Base-by-base conservation (phyloP, 2,329 filamentous ascomycete genomes). In the Annulohypoxylon truncatum region DNA sequence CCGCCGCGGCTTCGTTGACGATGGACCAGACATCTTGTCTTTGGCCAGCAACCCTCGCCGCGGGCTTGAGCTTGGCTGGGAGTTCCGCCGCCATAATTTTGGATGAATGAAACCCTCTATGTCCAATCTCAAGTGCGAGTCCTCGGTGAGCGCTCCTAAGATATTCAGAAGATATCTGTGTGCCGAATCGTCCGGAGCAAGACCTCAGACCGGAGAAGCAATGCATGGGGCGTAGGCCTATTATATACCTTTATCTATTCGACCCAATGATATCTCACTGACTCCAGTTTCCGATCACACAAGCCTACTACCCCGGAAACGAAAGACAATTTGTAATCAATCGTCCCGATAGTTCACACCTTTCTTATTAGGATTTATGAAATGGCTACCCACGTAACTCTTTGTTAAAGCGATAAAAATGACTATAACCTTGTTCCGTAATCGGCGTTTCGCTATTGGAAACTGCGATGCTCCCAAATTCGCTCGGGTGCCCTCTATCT, bases 1-100 rank as follows among this genome's bases (percentile, higher is more conserved):
- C 85, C 6, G 86, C 85, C 2, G 88, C 88, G 9, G 85, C 88
- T 78, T 90, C 88, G 70, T 90, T 90, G 79, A 90, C 81, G 78
- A 90, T 89, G 70, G 86, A 84, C 84, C 84, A 86, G 38, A 86
- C 84, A 82, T 86, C 81, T 68, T 85, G 82, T 74, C 81, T 78
- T 73, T 83, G 81, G 20, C 81, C 81, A 8, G 82, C 80, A 15
- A 86, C 84, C 24, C 84, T 76, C 24, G 82, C 82, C 4, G 84
- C 84, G 35, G 84, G 84, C 78, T 82, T 82, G 33, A 85, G 74
- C 73, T 84, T 85, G 38, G 78, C 75, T 46, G 79, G 80, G 28
- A 79, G 76, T 68, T 73, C 69, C 4, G 61, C 55, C 7, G 77
- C 75, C 82, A 84, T 85, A 9, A 20, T 56, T 18, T 28, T 56